A percentile compares a stretch with the other conserved stretches of the same genome.
Conservation (phyloP, 352 stramenopile genomes). For the Globisporangium okanoganense region DNA sequence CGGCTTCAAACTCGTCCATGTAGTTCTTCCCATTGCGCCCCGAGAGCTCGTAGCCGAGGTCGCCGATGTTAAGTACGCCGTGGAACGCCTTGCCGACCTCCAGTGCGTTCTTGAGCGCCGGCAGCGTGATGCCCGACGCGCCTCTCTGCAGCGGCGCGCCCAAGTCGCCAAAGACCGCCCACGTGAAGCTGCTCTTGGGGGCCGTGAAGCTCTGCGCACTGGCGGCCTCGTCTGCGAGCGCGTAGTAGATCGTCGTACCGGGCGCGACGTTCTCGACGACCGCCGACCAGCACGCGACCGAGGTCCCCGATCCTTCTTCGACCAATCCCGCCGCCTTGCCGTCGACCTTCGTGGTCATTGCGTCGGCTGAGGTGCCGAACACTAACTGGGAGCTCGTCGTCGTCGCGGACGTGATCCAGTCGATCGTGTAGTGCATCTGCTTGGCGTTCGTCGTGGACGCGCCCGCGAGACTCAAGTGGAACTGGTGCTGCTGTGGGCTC, state of each 20-base stretch:
- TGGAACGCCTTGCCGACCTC: constrained; percentile 30
- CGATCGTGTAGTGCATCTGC: constrained; percentile 54
- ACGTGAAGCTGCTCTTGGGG: constrained; percentile 42
- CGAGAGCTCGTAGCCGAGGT: constrained; percentile 69
- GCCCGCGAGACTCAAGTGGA: constrained; percentile 60
- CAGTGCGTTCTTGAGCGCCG: constrained; percentile 54
- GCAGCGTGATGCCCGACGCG: constrained; percentile 55
- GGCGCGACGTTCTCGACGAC: constrained; percentile 40
- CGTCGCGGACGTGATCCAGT: constrained; percentile 54
- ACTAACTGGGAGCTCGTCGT: constrained; percentile 31
- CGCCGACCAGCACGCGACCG: constrained; percentile 58
- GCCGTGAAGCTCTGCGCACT: constrained; percentile 44
- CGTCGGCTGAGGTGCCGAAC: constrained; percentile 37
- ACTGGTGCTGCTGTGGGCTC: constrained; percentile 23
- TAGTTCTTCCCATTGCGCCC: constrained; percentile 59
- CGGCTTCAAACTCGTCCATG: constrained; percentile 62
- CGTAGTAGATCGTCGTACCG: constrained; percentile 56
- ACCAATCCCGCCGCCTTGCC: constrained; percentile 39
- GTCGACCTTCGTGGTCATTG: constrained; percentile 27
- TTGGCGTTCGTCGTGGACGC: constrained; percentile 19
- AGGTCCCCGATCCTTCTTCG: constrained; percentile 32
- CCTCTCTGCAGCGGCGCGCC: constrained; percentile 46
- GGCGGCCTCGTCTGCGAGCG: constrained; percentile 25
- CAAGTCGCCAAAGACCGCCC: constrained; percentile 76
- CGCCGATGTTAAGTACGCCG: constrained; percentile 69